phyloP scores from a whole-genome alignment of 2,329 filamentous ascomycete species.

The Colletotrichum viniferum region DNA sequence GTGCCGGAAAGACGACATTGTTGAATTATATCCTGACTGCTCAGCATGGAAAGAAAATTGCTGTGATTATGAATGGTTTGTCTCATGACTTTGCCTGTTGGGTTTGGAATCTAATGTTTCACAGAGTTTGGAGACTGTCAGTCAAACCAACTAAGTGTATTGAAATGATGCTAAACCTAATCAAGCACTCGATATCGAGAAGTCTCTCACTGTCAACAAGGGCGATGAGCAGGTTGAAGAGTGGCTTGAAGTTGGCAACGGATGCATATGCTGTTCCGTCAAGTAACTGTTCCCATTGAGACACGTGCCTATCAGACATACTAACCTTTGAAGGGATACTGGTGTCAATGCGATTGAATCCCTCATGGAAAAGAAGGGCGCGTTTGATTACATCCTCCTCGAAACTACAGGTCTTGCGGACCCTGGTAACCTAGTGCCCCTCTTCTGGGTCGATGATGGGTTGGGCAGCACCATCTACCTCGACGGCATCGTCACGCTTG shows the following conservation, averaged over 20 bases:
- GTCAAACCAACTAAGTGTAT: constrained; percentile 27
- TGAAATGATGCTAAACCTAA: neutral
- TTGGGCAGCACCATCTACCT: constrained; percentile 95
- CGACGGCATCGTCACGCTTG: constrained; percentile 93
- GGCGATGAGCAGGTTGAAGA: constrained; percentile 84
- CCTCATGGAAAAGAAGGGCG: constrained; percentile 90
- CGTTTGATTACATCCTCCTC: constrained; percentile 96
- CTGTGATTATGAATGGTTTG: constrained; percentile 90
- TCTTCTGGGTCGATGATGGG: constrained; percentile 98
- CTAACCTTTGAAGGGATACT: constrained; percentile 67
- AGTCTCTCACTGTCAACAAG: constrained; percentile 89
- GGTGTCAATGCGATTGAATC: constrained; percentile 96
- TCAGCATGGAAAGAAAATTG: constrained; percentile 96
- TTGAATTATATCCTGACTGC: constrained; percentile 96
- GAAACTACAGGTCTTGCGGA: constrained; percentile 96
- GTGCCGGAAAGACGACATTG: constrained; percentile 92
- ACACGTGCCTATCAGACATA: neutral
- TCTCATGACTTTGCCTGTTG: constrained; percentile 7
- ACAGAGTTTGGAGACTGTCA: constrained; percentile 82
- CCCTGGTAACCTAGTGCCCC: constrained; percentile 90
- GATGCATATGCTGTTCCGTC: constrained; percentile 96
- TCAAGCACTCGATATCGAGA: constrained; percentile 91
- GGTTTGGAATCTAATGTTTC: constrained; percentile 16
- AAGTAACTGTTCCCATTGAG: constrained; percentile 60
- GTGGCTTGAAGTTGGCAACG: constrained; percentile 96